These are phyloP conservation scores for Balamuthia mandrillaris DNA, from an alignment of 208 protist species.

Conservation along the genomic window DNA sequence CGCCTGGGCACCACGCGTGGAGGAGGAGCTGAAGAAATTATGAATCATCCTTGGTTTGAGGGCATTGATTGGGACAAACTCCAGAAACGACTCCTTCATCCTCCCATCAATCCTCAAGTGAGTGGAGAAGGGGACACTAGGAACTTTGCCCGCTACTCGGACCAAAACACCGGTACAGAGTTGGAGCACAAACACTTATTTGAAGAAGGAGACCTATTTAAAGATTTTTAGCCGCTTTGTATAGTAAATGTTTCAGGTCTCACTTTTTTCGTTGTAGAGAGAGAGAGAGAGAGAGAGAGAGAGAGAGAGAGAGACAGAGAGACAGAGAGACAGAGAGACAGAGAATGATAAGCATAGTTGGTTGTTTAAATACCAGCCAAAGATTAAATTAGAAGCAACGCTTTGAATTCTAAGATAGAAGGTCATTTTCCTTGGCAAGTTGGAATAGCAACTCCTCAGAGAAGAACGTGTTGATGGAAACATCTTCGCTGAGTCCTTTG, in stretches of 20 bases:
- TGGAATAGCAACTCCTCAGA: neutral
- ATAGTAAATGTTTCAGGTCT: neutral
- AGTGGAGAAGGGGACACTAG: conserved; percentile 6
- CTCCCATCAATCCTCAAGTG: conserved; percentile 17
- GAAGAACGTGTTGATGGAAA: conserved; percentile 24
- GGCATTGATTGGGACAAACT: conserved; percentile 35
- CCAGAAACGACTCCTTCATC: neutral
- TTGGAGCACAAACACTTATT: conserved; percentile 36
- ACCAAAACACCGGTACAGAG: too few species aligned
- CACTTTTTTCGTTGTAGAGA: too few species aligned
- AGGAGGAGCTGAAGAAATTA: conserved; percentile 54
- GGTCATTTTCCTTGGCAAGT: neutral
- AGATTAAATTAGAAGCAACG: neutral
- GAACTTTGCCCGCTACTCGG: conserved; percentile 11
- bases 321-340: neutral
- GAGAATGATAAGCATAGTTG: neutral
- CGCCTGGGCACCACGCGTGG: conserved; percentile 44
- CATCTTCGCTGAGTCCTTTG: conserved; percentile 75
- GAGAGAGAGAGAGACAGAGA: neutral
- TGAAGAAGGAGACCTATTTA: conserved; percentile 16
- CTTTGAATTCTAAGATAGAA: neutral
- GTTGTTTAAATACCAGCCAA: neutral
- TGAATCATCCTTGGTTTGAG: conserved; percentile 57
- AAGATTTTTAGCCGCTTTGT: neutral
- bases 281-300: neutral